These are phyloP conservation scores for Phytophthora brassicae DNA, from an alignment of 352 stramenopile genomes.

Conservation along the genomic window DNA sequence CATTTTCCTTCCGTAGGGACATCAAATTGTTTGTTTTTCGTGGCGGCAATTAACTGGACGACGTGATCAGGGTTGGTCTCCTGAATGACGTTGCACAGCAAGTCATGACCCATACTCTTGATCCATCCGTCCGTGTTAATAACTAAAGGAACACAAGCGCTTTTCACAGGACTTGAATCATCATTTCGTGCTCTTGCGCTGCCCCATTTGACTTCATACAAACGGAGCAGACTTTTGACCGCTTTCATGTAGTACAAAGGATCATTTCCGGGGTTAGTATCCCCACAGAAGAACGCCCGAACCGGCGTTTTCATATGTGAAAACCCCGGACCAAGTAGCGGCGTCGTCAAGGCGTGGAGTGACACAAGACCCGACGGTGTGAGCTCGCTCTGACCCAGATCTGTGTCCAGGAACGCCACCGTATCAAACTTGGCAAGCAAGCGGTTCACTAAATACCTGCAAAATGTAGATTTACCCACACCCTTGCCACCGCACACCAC, in stretches of 20 bases:
- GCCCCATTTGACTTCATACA: conserved; percentile 66
- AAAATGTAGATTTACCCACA: conserved; percentile 96
- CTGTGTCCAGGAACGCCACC: conserved; percentile 94
- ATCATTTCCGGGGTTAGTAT: conserved; percentile 73
- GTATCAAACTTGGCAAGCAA: conserved; percentile 69
- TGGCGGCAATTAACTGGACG: conserved; percentile 92
- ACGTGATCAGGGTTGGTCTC: conserved; percentile 88
- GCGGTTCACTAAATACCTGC: conserved; percentile 93
- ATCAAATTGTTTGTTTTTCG: conserved; percentile 86
- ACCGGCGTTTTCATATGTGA: conserved; percentile 86
- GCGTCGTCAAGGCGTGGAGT: conserved; percentile 85
- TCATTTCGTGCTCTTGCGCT: neutral
- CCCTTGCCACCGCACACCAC: conserved; percentile 94
- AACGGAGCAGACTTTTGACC: conserved; percentile 64
- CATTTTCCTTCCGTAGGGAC: conserved; percentile 57
- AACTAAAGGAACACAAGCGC: conserved; percentile 79
- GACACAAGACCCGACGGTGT: conserved; percentile 92
- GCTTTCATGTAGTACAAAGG: conserved; percentile 76
- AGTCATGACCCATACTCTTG: conserved; percentile 95
- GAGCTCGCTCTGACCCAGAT: conserved; percentile 95
- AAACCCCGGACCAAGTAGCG: conserved; percentile 91
- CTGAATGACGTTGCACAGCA: conserved; percentile 92
- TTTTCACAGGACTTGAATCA: conserved; percentile 6
- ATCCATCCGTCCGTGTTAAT: conserved; percentile 98
- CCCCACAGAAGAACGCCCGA: conserved; percentile 75